Evolutionary conservation across 352 stramenopile genomes (phyloP), one percentile per base, ranked within the genome.

Genomic region (Phytophthora aleatoria): DNA sequence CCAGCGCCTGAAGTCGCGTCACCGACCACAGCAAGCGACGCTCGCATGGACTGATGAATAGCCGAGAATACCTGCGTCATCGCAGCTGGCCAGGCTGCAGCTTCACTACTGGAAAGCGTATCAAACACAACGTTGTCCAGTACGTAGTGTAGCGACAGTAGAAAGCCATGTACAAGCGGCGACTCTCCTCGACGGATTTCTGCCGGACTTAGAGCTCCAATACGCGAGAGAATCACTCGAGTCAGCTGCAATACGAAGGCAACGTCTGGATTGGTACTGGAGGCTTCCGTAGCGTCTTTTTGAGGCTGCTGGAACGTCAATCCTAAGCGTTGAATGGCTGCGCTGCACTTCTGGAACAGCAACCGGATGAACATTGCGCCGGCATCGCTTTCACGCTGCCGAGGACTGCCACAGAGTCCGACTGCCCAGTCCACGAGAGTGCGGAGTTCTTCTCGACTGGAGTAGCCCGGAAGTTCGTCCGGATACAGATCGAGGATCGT

Each of bases 351-450:
- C 49, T 74, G 63, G 57, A 92, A 93, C 26, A 97, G 45, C 27
- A 96, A 58, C 2, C 79, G 81, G 60, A 97, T 89, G 49, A 96
- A 91, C 38, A 95, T 77, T 0, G 88, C 90, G n/a, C 89, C 89
- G 24, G 87, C 83, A 47, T 96, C 87, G 39, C 83, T 95, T 63
- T 96, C 89, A 50, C 87, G 81, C 57, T 95, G 86, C 12, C 84
- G 81, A 35, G 86, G 81, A 44, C 86, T 93, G 27, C 79, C 72
- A 35, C 82, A 91, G 13, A 95, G 73, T 47, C 75, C 79, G 43
- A 95, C 53, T 1, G 84, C 73, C 86, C 86, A 95, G n/a, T 88
- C 63, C 54, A 89, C 64, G 1, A 95, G 71, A 30, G 57, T 67
- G 38, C 68, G 51, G 27, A 93, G 68, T 48, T 81, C 62, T 33